phyloP scores from a whole-genome alignment of 2,329 filamentous ascomycete genomes.

The Verticillium dahliae region DNA sequence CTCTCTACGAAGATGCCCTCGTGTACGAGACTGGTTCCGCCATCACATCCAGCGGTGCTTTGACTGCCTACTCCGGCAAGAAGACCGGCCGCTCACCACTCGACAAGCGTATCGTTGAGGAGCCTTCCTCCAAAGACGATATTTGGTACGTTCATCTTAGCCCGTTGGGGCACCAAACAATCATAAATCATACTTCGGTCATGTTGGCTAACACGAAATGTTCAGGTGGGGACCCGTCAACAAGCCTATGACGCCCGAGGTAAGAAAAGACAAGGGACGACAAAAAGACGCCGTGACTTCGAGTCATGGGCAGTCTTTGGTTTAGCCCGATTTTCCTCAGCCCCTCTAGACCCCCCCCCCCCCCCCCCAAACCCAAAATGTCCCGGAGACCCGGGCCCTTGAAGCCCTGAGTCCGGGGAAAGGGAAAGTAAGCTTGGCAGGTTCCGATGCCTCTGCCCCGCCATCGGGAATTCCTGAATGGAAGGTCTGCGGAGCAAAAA shows the following conservation, averaged over 20 bases:
- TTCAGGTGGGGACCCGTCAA: constrained; percentile 89
- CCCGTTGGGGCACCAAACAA: neutral
- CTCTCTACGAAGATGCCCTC: constrained; percentile 97
- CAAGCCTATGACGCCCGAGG: constrained; percentile 96
- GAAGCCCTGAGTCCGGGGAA: neutral
- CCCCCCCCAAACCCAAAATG: neutral
- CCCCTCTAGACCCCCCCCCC: neutral
- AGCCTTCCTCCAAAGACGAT: constrained; percentile 79
- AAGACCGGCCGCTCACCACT: constrained; percentile 96
- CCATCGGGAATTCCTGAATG: too few relatives aligned
- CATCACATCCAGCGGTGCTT: constrained; percentile 89
- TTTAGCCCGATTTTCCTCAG: neutral
- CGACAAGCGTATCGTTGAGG: constrained; percentile 96
- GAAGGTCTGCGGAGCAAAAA: too few relatives aligned
- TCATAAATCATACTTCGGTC: constrained; percentile 4
- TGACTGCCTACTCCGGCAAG: constrained; percentile 95
- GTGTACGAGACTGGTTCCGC: constrained; percentile 95
- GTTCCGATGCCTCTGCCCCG: neutral
- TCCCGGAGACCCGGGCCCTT: too few relatives aligned
- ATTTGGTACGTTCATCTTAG: constrained; percentile 59
- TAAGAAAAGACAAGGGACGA: constrained; percentile 44
- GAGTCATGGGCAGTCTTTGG: constrained; percentile 2
- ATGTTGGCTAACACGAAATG: constrained; percentile 6
- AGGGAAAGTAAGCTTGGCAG: neutral
- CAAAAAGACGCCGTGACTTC: neutral